Evolutionary conservation across 2,329 filamentous ascomycete species (phyloP), one percentile per base, ranked within the genome.

Genomic region (Teratosphaeria viscida): DNA sequence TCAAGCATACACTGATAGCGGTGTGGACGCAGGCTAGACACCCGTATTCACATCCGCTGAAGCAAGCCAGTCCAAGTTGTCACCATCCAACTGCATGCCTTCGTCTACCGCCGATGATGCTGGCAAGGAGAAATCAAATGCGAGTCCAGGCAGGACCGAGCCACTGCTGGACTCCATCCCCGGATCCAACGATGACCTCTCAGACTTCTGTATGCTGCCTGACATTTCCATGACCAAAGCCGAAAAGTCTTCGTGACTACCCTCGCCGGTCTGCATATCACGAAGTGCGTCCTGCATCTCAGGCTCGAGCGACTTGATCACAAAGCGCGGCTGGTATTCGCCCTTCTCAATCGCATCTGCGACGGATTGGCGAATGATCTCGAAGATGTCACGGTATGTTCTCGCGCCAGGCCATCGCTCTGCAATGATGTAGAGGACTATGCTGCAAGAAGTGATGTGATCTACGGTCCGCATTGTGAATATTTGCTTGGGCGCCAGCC

Each of bases 391-490:
- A 10, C 56, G 56, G 19, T 57, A 60, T 37, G 56, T 63, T 32
- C 58, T 59, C 5, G 61, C 61, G 6, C 49, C 63, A 2, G 63
- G 58, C 57, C 61, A 64, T 39, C 63, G 61, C 58, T 64, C 63
- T 23, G 63, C 58, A 16, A 64, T 64, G 27, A 64, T 55, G 32
- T 60, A 64, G 14, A 64, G 61, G 4, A 64, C 59, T 19, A 63
- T 62, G 54, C 59, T 63, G 60, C 62, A 63, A 23, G 68, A 68
- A 47, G 67, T 64, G 29, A 71, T 68, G 47, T 70, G 66, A 16
- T 68, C 70, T 19, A 63, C 59, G n/a, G 63, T 64, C 5, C 57
- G 61, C 47, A 63, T 64, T 19, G 54, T 65, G 49, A 66, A 66
- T 5, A 69, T 54, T 12, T 65, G 62, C 10, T 62, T 60, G 10